Evolutionary conservation across 148 eudicot species (phyloP).

Genomic region (Vaccinium myrtillus): DNA sequence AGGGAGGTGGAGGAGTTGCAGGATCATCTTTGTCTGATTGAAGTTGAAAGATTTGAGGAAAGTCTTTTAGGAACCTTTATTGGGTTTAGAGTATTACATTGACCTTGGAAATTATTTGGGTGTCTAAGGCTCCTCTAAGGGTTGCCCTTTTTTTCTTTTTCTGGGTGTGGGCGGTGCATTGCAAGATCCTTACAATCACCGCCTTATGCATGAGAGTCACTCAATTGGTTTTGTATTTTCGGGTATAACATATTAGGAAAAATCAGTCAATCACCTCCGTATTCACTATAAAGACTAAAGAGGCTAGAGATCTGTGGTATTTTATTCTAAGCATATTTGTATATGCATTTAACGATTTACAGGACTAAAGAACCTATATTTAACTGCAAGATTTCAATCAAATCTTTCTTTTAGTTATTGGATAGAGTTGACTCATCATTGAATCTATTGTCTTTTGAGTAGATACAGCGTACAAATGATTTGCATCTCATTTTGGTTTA

Average conservation of each 20-base stretch:
- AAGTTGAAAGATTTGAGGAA: neutral
- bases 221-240: neutral
- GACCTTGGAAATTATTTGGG: neutral
- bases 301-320: neutral
- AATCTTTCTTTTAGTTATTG: neutral
- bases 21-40: neutral
- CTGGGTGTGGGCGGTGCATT: neutral
- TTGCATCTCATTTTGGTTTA: neutral
- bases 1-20: neutral
- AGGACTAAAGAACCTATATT: neutral
- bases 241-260: neutral
- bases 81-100: neutral
- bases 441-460: neutral
- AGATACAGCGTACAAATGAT: neutral
- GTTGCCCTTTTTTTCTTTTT: neutral
- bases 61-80: neutral
- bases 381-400: neutral
- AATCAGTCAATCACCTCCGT: neutral
- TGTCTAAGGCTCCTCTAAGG: neutral
- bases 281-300: neutral
- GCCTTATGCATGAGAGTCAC: neutral
- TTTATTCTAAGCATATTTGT: neutral
- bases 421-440: neutral
- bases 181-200: neutral
- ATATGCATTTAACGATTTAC: neutral